Evolutionary conservation across 2,329 filamentous ascomycete genomes (phyloP), one percentile per base, ranked within the genome.

Genomic region (Didymellaceae sp.): DNA sequence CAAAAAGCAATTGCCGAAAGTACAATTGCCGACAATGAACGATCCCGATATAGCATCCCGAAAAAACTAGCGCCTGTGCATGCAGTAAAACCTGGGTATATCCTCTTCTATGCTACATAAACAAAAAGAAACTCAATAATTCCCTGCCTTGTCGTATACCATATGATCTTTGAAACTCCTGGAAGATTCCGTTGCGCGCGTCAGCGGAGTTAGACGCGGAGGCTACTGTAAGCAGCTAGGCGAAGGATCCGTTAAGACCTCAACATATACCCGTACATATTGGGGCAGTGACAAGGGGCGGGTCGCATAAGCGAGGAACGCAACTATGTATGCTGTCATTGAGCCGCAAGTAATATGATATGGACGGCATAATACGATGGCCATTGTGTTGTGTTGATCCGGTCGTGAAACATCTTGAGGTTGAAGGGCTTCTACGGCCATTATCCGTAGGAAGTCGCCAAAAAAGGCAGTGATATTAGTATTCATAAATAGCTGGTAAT

Each of bases 61-160:
- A 11, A 17, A n/a, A n/a, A n/a, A n/a, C n/a, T n/a, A n/a, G n/a
- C n/a, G n/a, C n/a, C n/a, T n/a, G n/a, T n/a, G n/a, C n/a, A n/a
- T n/a, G n/a, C n/a, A n/a, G n/a, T n/a, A 28, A 28, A 5, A 25
- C n/a, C 31, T 11, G 48, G 42, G 48, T 38, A 52, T 46, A 40
- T 28, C 37, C 31, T 28, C 14, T 33, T 42, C 37, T 38, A 24
- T 17, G 25, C 26, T 13, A 6, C 10, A 10, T 25, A 25, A 25
- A 6, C 22, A 25, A 28, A 28, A 28, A 28, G 26, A 9, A 28
- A 25, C n/a, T n/a, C n/a, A n/a, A n/a, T n/a, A n/a, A n/a, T n/a
- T n/a, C n/a, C n/a, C n/a, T n/a, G n/a, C n/a, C n/a, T n/a, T n/a
- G n/a, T n/a, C n/a, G n/a, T n/a, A n/a, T n/a, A n/a, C n/a, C n/a